These are phyloP conservation scores for Apophysomyces sp. DNA, from an alignment of 371 early-diverging fungal genomes.

Conservation along the genomic window DNA sequence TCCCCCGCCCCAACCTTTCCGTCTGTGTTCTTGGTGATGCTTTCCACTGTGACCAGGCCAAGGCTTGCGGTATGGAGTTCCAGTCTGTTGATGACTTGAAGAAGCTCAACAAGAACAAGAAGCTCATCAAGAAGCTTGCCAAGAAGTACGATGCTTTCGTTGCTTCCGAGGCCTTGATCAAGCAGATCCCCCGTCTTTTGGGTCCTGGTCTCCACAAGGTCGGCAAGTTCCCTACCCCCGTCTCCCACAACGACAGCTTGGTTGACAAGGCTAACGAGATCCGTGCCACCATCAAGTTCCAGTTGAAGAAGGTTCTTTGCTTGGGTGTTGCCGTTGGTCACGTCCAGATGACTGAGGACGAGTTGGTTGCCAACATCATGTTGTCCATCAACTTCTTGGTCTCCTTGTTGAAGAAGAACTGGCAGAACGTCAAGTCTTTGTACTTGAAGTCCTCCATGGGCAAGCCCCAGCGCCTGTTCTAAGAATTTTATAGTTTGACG, in stretches of 20 bases:
- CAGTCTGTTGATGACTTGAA: slow-evolving; percentile 95
- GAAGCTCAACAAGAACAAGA: slow-evolving; percentile 98
- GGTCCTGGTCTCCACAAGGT: slow-evolving; percentile 94
- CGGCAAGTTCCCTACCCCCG: slow-evolving; percentile 97
- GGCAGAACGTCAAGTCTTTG: slow-evolving; percentile 97
- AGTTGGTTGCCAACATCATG: slow-evolving; percentile 94
- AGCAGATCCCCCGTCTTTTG: slow-evolving; percentile 95
- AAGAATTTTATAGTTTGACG: slow-evolving; percentile 14
- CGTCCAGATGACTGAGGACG: slow-evolving; percentile 90
- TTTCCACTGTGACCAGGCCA: slow-evolving; percentile 89
- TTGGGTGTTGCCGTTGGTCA: slow-evolving; percentile 96
- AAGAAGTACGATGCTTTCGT: slow-evolving; percentile 93
- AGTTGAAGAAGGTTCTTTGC: slow-evolving; percentile 96
- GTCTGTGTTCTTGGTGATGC: slow-evolving; percentile 95
- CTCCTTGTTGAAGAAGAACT: slow-evolving; percentile 96
- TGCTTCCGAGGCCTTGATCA: slow-evolving; percentile 94
- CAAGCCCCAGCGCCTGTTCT: slow-evolving; percentile 81
- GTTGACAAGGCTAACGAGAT: slow-evolving; percentile 88
- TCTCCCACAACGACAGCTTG: slow-evolving; percentile 87
- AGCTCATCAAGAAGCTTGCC: slow-evolving; percentile 96
- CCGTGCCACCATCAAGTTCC: slow-evolving; percentile 97
- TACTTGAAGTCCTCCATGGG: slow-evolving; percentile 97
- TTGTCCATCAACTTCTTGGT: slow-evolving; percentile 95
- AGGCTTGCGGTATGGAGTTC: slow-evolving; percentile 84
- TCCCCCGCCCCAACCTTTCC: slow-evolving; percentile 91